Percentiles rank a stretch among this genome's conserved stretches.
phyloP scores from a whole-genome alignment of 208 protist species.

The Crithidia expoeki region DNA sequence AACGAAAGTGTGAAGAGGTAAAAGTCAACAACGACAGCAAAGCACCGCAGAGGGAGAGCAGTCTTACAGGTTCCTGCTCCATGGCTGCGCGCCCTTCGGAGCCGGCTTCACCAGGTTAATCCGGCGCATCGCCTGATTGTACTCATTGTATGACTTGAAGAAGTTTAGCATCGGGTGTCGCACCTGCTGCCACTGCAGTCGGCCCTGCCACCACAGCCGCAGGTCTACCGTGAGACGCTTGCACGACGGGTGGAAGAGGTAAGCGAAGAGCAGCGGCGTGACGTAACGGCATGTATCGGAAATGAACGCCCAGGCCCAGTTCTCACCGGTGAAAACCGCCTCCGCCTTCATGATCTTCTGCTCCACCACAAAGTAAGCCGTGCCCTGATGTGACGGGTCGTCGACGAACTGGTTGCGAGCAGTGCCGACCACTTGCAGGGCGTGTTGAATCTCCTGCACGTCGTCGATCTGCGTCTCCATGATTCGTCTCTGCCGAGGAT shows the following conservation, averaged over 20 bases:
- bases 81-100: slow-evolving; percentile 69
- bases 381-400: slow-evolving; percentile 59
- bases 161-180: slow-evolving; percentile 89
- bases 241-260: slow-evolving; percentile 81
- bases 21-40: neutral
- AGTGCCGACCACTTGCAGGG: slow-evolving; percentile 58
- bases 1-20: neutral
- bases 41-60: slow-evolving; percentile 25
- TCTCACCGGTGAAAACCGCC: slow-evolving; percentile 85
- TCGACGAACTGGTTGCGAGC: slow-evolving; percentile 86
- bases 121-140: slow-evolving; percentile 74
- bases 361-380: slow-evolving; percentile 86
- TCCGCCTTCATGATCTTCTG: slow-evolving; percentile 87
- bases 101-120: slow-evolving; percentile 84
- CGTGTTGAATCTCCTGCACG: slow-evolving; percentile 75
- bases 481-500: slow-evolving; percentile 51
- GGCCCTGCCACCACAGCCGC: slow-evolving; percentile 63
- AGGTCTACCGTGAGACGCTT: slow-evolving; percentile 70
- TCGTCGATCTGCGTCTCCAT: slow-evolving; percentile 71
- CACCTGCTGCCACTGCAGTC: slow-evolving; percentile 73
- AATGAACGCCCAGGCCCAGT: slow-evolving; percentile 90
- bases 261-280: slow-evolving; percentile 63
- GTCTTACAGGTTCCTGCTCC: slow-evolving; percentile 62
- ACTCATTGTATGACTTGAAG: slow-evolving; percentile 87
- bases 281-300: slow-evolving; percentile 87